Evolutionary conservation across 2,329 filamentous ascomycete species (phyloP), one percentile per base, ranked within the genome.

Genomic region (Colletotrichum graminicola): DNA sequence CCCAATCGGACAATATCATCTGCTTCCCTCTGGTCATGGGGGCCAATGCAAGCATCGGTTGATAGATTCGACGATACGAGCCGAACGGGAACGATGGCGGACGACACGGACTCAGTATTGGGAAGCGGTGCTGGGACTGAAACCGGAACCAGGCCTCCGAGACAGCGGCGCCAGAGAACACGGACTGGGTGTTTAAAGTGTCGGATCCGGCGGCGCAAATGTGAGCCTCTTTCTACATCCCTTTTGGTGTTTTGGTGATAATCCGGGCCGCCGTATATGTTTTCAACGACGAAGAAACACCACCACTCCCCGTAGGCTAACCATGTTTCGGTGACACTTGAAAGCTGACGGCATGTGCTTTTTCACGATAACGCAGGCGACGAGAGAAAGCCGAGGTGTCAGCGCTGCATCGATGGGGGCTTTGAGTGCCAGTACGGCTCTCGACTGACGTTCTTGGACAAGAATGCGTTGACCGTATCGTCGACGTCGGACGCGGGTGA

Each of bases 391-490:
- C 86, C 86, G 5, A 76, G 76, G 3, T 88, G 86, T 54, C 82
- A 81, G 54, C 84, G 85, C 73, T 88, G 86, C 69, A 75, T 81
- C 21, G 79, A 80, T 1, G 83, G 85, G 43, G 81, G 81, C 11
- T 82, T 86, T 39, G 80, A 84, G 52, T 88, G 86, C 75, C 80
- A 82, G 45, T 88, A 87, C 74, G 84, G 84, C 14, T 80, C 83
- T 3, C 79, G 82, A 23, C 77, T 87, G 51, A 84, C 82, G 0
- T 87, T 88, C 73, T 75, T 87, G 2, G 79, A 82, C 10, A 86
- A 86, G 75, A 87, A 87, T 73, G 82, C 82, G 6, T 80, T 82
- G 56, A 86, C 84, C 0, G 78, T 82, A 1, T 75, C 71, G 29
- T 65, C 74, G 12, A 55, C 69, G 51, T 47, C 66, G 11, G 52